These are phyloP conservation scores for Lasiodiplodia citricola DNA, from an alignment of 2,329 filamentous ascomycete genomes.

Conservation along the genomic window DNA sequence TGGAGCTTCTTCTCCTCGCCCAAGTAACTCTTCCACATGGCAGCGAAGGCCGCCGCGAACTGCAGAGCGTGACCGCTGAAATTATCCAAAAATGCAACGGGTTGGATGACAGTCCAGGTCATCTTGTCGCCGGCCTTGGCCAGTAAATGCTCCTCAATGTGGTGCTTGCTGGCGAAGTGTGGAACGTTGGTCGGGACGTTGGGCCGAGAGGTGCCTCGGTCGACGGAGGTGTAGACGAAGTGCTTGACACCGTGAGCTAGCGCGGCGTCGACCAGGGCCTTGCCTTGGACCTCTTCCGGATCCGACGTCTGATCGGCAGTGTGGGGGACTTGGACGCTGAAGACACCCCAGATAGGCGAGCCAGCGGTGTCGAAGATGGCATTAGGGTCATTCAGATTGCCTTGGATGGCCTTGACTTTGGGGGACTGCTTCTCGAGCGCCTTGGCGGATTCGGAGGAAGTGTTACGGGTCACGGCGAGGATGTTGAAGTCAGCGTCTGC, in stretches of 20 bases:
- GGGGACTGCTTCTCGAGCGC: slow-evolving; percentile 51
- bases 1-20: slow-evolving; percentile 40
- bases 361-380: slow-evolving; percentile 57
- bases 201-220: slow-evolving; percentile 48
- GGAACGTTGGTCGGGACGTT: slow-evolving; percentile 60
- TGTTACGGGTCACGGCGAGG: slow-evolving; percentile 62
- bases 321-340: slow-evolving; percentile 35
- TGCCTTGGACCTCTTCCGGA: slow-evolving; percentile 44
- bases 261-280: slow-evolving; percentile 43
- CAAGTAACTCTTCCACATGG: slow-evolving; percentile 41
- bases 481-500: slow-evolving; percentile 52
- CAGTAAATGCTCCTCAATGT: slow-evolving; percentile 65
- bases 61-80: slow-evolving; percentile 49
- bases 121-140: slow-evolving; percentile 49
- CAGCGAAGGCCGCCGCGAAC: slow-evolving; percentile 40
- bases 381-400: slow-evolving; percentile 57
- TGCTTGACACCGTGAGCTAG: slow-evolving; percentile 39
- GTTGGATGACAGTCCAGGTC: slow-evolving; percentile 65
- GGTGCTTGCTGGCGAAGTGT: slow-evolving; percentile 66
- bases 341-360: slow-evolving; percentile 42
- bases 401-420: slow-evolving; percentile 60
- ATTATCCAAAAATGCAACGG: slow-evolving; percentile 67
- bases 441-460: slow-evolving; percentile 55
- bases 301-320: slow-evolving; percentile 30
- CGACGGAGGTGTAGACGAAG: slow-evolving; percentile 46